phyloP scores from a whole-genome alignment of 108 stramenopile species.

The Cylindrotheca fusiformis region DNA sequence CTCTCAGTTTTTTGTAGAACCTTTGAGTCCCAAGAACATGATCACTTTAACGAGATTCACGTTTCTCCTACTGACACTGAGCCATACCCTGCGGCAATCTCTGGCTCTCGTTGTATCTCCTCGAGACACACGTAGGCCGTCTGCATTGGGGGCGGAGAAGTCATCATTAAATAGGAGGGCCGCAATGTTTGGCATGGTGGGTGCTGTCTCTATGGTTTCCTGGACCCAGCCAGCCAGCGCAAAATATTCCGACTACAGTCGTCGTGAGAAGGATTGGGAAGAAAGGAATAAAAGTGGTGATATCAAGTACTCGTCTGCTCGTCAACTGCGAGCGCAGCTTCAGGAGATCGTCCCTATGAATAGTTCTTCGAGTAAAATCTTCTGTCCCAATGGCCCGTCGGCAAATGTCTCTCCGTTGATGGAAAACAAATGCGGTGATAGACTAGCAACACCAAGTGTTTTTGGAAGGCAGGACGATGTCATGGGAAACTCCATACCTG shows the following conservation, averaged over 20 bases:
- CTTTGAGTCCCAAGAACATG: too few relatives aligned
- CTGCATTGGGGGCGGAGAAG: too few relatives aligned
- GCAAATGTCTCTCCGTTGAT: slow-evolving; percentile 76
- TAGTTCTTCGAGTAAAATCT: slow-evolving; percentile 61
- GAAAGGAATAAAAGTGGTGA: slow-evolving; percentile 59
- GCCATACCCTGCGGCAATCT: too few relatives aligned
- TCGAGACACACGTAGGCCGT: too few relatives aligned
- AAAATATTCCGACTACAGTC: slow-evolving; percentile 63
- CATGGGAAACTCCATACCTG: slow-evolving; percentile 80
- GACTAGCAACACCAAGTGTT: slow-evolving; percentile 62
- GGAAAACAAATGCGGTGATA: slow-evolving; percentile 88
- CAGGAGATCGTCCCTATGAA: slow-evolving; percentile 81
- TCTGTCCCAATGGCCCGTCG: slow-evolving; percentile 82
- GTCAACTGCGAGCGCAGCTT: slow-evolving; percentile 58
- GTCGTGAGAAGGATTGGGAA: slow-evolving; percentile 82
- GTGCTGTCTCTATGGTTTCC: slow-evolving; percentile 1
- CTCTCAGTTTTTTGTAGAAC: too few relatives aligned
- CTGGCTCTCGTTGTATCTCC: too few relatives aligned
- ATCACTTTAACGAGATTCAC: too few relatives aligned
- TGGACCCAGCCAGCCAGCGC: slow-evolving; percentile 37
- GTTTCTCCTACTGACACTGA: too few relatives aligned
- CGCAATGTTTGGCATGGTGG: background rate
- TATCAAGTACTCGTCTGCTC: slow-evolving; percentile 54
- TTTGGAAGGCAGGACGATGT: slow-evolving; percentile 72
- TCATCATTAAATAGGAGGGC: too few relatives aligned